A percentile compares a stretch with the other conserved stretches of the same genome.
phyloP scores from a whole-genome alignment of 225 moss, liverwort and hornwort genomes.

The Anthoceros angustus region DNA sequence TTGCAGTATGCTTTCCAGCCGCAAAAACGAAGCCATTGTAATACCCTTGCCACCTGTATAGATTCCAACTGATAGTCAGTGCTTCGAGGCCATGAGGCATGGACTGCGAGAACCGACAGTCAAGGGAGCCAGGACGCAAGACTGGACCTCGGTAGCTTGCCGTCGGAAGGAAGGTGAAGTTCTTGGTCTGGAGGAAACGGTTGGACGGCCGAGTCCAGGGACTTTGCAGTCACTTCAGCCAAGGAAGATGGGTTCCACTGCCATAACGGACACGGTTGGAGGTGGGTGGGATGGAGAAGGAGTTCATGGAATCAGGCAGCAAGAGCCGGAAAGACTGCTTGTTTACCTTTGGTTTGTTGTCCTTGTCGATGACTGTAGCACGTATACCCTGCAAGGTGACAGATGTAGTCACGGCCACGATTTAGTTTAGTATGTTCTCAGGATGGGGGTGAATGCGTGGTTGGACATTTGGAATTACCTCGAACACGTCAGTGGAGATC shows the following conservation, averaged over 20 bases:
- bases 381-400: conserved; percentile 62
- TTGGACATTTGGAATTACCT: conserved; percentile 24
- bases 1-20: neutral
- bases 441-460: neutral
- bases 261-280: conserved; percentile 4
- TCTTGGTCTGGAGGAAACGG: conserved; percentile 16
- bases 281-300: neutral
- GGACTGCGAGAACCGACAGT: neutral
- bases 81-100: neutral
- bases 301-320: neutral
- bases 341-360: conserved; percentile 67
- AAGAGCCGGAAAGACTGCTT: neutral
- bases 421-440: neutral
- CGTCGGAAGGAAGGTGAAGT: conserved; percentile 20
- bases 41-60: neutral
- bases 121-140: neutral
- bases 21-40: neutral
- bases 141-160: conserved; percentile 20
- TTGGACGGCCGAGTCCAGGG: conserved; percentile 13
- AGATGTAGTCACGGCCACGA: neutral
- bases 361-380: conserved; percentile 77
- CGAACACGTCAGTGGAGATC: conserved; percentile 68
- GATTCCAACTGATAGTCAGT: neutral
- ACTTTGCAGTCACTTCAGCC: conserved; percentile 15
- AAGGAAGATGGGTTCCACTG: conserved; percentile 36